phyloP scores from a whole-genome alignment of 148 eudicot species.

The Cornus controversa region DNA sequence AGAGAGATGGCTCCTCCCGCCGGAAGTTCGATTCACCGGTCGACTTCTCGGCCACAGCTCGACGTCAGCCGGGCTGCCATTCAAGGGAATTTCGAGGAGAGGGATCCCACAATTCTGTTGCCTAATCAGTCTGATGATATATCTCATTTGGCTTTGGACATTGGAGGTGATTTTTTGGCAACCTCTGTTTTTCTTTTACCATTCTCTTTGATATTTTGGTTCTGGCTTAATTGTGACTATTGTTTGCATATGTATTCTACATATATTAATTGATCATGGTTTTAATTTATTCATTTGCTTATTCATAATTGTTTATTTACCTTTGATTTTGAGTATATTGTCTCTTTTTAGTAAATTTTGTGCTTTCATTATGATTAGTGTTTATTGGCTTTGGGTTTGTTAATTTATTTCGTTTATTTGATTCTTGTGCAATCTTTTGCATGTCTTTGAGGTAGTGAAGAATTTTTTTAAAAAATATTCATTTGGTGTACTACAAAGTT shows the following conservation, averaged over 20 bases:
- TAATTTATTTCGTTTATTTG: background rate
- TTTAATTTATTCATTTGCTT: background rate
- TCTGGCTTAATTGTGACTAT: background rate
- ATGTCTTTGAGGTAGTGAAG: slow-evolving; percentile 3
- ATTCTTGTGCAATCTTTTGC: background rate
- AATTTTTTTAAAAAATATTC: slow-evolving; percentile 4
- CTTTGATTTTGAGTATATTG: background rate
- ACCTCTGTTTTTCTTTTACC: background rate
- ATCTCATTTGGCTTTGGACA: slow-evolving; percentile 91
- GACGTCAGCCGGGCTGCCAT: slow-evolving; percentile 92
- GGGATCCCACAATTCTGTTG: slow-evolving; percentile 80
- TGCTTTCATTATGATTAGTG: background rate
- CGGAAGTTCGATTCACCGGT: slow-evolving; percentile 71
- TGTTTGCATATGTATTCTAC: no score
- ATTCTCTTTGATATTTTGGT: background rate
- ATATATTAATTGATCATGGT: background rate
- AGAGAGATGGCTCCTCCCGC: slow-evolving; percentile 45
- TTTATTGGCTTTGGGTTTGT: slow-evolving; percentile 1
- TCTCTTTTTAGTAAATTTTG: background rate
- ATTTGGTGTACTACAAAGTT: background rate
- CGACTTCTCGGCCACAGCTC: slow-evolving; percentile 80
- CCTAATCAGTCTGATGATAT: slow-evolving; percentile 99
- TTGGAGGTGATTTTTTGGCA: slow-evolving; percentile 62
- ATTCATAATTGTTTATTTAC: background rate
- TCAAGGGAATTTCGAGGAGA: slow-evolving; percentile 91